Evolutionary conservation across 2,329 filamentous ascomycete species (phyloP), one percentile per base, ranked within the genome.

Genomic region (Trichophyton benhamiae): DNA sequence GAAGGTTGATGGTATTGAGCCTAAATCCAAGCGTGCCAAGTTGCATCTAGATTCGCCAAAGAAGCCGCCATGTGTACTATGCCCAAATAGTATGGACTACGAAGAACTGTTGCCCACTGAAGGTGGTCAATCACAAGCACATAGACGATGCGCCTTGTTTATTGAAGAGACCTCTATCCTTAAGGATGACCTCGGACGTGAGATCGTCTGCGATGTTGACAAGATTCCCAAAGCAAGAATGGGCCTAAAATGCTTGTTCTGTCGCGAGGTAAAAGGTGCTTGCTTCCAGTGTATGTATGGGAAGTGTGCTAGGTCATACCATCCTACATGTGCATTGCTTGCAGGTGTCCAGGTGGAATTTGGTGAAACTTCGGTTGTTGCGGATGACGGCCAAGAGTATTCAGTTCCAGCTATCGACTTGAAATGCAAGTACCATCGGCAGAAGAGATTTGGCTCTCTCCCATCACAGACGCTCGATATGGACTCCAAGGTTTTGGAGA

Each of bases 261-360:
- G 94, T 71, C 89, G 91, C 38, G 95, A 91, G 36, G 95, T 94
- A 74, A 88, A 88, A 62, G 94, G 94, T n/a, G 90, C 90, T 15
- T 96, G 92, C 75, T 95, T 99, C 76, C 92, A 97, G 73, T 99
- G 94, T 75, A 95, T 90, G 0, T 87, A 90, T 67, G 92, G 91
- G 78, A 97, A 96, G 72, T 99, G 94, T 69, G 87, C 89, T 3
- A 82, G 94, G 65, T 87, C 92, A 7, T 99, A 96, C 74, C 94
- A 99, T 72, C 89, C 92, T 15, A 97, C 91, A 1, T 99, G 94
- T 72, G 94, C 94, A 2, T 87, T 91, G 6, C 86, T 92, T 22
- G 92, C 91, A 41, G 94, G 94, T 61, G 91, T 96, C 1, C 88
- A 95, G 71, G 86, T 96, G 57, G 92, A 99, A 71, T 84, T 90